phyloP scores from a whole-genome alignment of 495 filamentous ascomycete genomes.

The Aspergillus egyptiacus region DNA sequence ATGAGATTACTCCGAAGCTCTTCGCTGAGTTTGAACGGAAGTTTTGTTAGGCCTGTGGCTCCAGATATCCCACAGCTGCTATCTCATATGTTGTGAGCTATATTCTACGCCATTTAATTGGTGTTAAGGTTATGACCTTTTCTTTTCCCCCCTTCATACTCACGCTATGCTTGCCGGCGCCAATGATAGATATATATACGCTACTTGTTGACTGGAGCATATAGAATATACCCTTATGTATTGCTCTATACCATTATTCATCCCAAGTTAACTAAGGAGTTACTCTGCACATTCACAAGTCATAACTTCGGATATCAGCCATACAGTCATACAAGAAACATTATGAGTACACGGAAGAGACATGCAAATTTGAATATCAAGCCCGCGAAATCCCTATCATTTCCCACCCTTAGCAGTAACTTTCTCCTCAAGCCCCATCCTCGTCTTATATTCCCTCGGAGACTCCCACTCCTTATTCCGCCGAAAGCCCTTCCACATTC shows the following conservation, averaged over 20 bases:
- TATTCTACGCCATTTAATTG: constrained; percentile 9
- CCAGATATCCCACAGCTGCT: constrained; percentile 21
- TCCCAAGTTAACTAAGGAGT: neutral
- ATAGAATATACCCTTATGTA: neutral
- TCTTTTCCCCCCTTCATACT: too few species aligned
- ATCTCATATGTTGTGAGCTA: constrained; percentile 15
- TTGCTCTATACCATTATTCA: neutral
- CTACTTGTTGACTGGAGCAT: neutral
- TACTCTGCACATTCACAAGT: neutral
- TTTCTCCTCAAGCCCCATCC: constrained; percentile 43
- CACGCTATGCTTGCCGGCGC: too few species aligned
- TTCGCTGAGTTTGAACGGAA: constrained; percentile 70
- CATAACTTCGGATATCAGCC: constrained; percentile 9
- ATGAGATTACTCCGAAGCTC: constrained; percentile 88
- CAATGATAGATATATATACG: constrained; percentile 12
- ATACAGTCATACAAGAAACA: constrained; percentile 1
- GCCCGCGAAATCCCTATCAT: constrained; percentile 6
- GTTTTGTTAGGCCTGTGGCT: constrained; percentile 49
- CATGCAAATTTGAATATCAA: neutral
- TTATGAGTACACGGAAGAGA: neutral
- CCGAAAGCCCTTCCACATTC: constrained; percentile 69
- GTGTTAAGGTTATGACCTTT: neutral
- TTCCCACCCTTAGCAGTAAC: constrained; percentile 41
- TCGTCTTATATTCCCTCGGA: constrained; percentile 79
- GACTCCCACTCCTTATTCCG: constrained; percentile 52